phyloP scores from a whole-genome alignment of 768 basidiomycete species.

The Suillus tomentosus region DNA sequence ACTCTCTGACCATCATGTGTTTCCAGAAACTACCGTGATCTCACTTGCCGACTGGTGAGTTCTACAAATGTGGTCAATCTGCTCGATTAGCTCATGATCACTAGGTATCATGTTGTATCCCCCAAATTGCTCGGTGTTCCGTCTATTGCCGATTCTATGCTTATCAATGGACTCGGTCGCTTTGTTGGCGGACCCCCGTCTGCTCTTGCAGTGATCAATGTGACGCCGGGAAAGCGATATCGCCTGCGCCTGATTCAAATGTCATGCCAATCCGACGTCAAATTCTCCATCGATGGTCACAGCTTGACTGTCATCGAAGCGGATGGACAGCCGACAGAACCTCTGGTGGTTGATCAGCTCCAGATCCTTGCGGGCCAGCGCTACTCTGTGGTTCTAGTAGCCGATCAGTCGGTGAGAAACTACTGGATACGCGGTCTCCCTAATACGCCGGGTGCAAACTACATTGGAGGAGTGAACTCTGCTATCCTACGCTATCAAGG shows the following conservation, averaged over 20 bases:
- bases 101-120: constrained; percentile 21
- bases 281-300: constrained; percentile 49
- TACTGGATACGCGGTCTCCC: constrained; percentile 53
- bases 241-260: constrained; percentile 39
- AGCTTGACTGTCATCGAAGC: constrained; percentile 48
- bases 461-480: constrained; percentile 48
- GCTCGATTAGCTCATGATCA: neutral
- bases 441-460: constrained; percentile 20
- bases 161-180: constrained; percentile 44
- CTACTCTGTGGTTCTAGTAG: constrained; percentile 34
- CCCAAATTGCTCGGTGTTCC: constrained; percentile 25
- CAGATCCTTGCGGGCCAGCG: constrained; percentile 39
- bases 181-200: constrained; percentile 33
- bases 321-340: constrained; percentile 42
- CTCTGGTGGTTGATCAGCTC: constrained; percentile 43
- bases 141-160: constrained; percentile 28
- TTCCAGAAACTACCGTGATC: constrained; percentile 42
- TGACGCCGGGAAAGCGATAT: constrained; percentile 37
- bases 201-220: constrained; percentile 38
- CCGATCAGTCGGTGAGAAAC: constrained; percentile 35
- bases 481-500: constrained; percentile 55
- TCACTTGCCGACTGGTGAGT: constrained; percentile 42
- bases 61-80: neutral
- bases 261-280: constrained; percentile 45
- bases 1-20: neutral